A percentile compares a stretch with the other conserved stretches of the same genome.
phyloP scores from a whole-genome alignment of 2,329 filamentous ascomycete species.

The Clonostachys rosea region DNA sequence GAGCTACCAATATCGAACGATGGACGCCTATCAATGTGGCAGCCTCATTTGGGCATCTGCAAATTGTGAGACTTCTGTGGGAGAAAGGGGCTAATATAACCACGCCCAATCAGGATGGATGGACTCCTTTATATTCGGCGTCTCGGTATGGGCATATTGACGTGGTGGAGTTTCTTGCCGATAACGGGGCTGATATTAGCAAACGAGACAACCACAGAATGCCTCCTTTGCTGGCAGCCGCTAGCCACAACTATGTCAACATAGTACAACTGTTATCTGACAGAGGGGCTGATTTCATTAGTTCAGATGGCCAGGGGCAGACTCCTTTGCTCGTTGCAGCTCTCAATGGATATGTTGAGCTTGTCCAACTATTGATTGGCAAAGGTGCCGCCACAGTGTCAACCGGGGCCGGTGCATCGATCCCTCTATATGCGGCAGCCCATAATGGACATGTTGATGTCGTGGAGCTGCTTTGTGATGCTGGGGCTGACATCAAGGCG shows the following conservation, averaged over 20 bases:
- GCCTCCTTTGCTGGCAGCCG: background rate
- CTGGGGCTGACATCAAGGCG: background rate
- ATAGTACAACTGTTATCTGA: no score
- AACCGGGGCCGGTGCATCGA: no score
- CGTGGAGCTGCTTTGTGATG: no score
- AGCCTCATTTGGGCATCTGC: background rate
- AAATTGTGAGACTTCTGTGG: background rate
- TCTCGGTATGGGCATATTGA: background rate
- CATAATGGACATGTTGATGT: no score
- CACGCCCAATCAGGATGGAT: background rate
- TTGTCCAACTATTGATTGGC: background rate
- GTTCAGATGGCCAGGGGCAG: background rate
- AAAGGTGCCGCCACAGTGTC: background rate
- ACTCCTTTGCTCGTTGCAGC: background rate
- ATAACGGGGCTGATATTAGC: background rate
- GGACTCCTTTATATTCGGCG: background rate
- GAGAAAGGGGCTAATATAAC: background rate
- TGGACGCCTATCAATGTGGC: background rate
- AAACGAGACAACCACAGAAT: background rate
- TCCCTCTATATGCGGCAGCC: no score
- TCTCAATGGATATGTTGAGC: background rate
- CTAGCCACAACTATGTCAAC: no score
- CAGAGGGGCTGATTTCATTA: no score
- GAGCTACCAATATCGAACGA: background rate
- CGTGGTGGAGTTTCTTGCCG: background rate